phyloP scores from a whole-genome alignment of 1,284 basidiomycete species.

The Sanghuangporus baumii region DNA sequence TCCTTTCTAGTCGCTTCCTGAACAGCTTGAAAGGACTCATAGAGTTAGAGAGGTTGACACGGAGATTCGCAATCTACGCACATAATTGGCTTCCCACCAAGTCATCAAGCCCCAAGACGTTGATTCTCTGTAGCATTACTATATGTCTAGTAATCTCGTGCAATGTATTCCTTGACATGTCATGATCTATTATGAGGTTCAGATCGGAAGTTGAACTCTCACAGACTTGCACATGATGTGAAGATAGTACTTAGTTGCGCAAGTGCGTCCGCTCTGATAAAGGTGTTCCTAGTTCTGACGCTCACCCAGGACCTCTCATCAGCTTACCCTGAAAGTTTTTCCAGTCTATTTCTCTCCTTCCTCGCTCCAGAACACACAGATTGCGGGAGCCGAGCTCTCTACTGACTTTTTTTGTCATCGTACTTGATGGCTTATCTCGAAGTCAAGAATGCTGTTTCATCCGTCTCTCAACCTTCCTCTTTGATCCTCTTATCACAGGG shows the following conservation, averaged over 20 bases:
- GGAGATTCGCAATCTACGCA: constrained; percentile 12
- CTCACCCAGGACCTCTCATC: too few species aligned
- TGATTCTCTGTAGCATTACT: not conserved
- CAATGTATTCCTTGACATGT: too few species aligned
- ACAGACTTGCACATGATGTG: too few species aligned
- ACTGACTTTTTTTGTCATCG: not conserved
- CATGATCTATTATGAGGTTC: too few species aligned
- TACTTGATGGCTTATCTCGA: not conserved
- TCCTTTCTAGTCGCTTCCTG: constrained; percentile 3
- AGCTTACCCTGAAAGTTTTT: too few species aligned
- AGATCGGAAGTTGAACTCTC: too few species aligned
- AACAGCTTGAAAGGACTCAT: constrained; percentile 15
- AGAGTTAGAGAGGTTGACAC: constrained; percentile 14
- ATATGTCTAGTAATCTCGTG: too few species aligned
- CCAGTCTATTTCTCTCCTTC: too few species aligned
- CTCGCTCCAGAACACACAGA: too few species aligned
- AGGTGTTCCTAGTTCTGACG: too few species aligned
- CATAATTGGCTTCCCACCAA: not conserved
- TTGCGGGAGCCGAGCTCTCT: not conserved
- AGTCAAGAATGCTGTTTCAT: constrained; percentile 26
- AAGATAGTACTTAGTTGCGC: too few species aligned
- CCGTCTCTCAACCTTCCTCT: constrained; percentile 26
- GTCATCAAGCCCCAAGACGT: not conserved
- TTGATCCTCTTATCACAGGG: constrained; percentile 28
- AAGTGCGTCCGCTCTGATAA: too few species aligned